Conservation (phyloP, 2,329 filamentous ascomycete genomes). For the Cyphellophora attinorum region DNA sequence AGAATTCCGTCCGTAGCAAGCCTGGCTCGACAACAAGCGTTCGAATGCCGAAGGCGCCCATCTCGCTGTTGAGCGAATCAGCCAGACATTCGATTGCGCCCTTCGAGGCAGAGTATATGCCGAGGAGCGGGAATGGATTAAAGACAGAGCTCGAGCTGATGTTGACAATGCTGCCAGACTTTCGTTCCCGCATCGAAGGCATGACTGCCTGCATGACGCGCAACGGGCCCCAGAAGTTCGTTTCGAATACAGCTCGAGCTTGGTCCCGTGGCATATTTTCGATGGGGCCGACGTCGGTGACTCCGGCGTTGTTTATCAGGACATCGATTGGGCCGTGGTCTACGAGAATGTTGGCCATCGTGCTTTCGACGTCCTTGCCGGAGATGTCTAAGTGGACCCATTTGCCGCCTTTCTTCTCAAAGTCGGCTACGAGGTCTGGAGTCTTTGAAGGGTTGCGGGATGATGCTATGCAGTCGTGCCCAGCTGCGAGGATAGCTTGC, state of each 20-base stretch:
- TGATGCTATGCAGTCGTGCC: conserved; percentile 24
- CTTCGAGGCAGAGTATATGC: conserved; percentile 26
- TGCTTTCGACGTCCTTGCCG: conserved; percentile 6
- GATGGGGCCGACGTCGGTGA: conserved; percentile 8
- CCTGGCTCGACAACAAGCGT: conserved; percentile 35
- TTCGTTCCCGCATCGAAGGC: conserved; percentile 8
- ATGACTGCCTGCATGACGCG: conserved; percentile 10
- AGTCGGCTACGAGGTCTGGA: conserved; percentile 17
- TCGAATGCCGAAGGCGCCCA: conserved; percentile 26
- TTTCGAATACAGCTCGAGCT: conserved; percentile 10
- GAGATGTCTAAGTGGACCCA: conserved; percentile 19
- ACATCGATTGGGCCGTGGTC: conserved; percentile 32
- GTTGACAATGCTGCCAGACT: conserved; percentile 9
- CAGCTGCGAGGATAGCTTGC: conserved; percentile 17
- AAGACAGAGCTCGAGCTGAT: conserved; percentile 4
- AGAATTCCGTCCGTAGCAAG: conserved; percentile 33
- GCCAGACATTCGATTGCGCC: conserved; percentile 32
- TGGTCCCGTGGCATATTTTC: conserved; percentile 11
- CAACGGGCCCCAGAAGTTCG: conserved; percentile 16
- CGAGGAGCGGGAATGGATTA: conserved; percentile 19
- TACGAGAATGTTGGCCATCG: conserved; percentile 5
- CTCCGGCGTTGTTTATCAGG: conserved; percentile 42
- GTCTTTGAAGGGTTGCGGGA: conserved; percentile 22
- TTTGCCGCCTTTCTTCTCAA: conserved; percentile 18
- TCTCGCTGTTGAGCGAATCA: conserved; percentile 27